phyloP scores from a whole-genome alignment of 805 yeast genomes.

The Maudiozyma turicensis region DNA sequence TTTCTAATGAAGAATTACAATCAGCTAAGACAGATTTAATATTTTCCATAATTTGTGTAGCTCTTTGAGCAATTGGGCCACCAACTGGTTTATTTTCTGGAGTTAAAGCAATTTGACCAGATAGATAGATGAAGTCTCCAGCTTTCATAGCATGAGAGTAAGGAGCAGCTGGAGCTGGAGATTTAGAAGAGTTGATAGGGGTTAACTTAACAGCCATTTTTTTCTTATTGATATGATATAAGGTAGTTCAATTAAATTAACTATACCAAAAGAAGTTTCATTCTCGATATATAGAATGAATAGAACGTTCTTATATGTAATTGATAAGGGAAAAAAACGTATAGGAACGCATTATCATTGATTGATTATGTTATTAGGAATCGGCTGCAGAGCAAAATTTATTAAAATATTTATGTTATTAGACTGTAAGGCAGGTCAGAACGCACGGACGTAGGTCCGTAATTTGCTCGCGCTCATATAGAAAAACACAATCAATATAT shows the following conservation, averaged over 20 bases:
- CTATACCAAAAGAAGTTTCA: too few relatives aligned
- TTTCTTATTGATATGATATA: neutral
- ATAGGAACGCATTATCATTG: too few relatives aligned
- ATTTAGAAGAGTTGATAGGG: constrained; percentile 57
- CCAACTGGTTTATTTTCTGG: constrained; percentile 70
- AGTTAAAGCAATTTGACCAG: constrained; percentile 92
- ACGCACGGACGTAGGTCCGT: too few relatives aligned
- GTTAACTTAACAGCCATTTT: constrained; percentile 20
- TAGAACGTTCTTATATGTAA: neutral
- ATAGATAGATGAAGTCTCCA: constrained; percentile 77
- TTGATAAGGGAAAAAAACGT: neutral
- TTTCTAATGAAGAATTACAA: constrained; percentile 73
- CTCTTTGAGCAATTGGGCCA: constrained; percentile 67
- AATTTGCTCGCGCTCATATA: too few relatives aligned
- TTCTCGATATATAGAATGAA: too few relatives aligned
- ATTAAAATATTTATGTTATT: too few relatives aligned
- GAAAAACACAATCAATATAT: too few relatives aligned
- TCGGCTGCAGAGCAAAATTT: too few relatives aligned
- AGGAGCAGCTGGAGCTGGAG: constrained; percentile 96
- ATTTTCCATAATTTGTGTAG: constrained; percentile 65
- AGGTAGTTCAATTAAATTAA: neutral
- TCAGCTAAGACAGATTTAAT: constrained; percentile 68
- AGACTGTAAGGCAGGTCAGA: too few relatives aligned
- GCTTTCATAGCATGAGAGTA: constrained; percentile 94
- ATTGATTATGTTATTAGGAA: too few relatives aligned